Evolutionary conservation across 768 basidiomycete genomes (phyloP), one percentile per base, ranked within the genome.

Genomic region (Amanita molliuscula): DNA sequence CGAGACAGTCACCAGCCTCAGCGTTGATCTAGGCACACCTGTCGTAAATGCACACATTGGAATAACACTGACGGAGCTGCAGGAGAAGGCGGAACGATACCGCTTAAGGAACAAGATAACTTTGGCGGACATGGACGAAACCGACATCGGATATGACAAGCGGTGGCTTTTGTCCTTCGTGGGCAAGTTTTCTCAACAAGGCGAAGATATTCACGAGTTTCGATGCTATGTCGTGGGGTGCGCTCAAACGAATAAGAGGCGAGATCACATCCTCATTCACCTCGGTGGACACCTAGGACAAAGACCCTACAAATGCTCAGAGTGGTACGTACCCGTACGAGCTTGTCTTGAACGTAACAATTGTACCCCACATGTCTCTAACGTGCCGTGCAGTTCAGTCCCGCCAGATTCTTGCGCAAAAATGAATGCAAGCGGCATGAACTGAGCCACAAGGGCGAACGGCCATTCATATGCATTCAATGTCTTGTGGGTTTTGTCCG

Each of bases 391-490:
- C 33, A 21, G n/a, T 45, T 10, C 46, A 86, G 84, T 59, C 62
- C 75, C 2, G 70, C 80, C 51, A 70, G 78, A 10, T 87, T 86
- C 66, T 59, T 84, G 52, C 79, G 84, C 52, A 85, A 81, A 62
- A 85, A 87, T 57, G 84, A 87, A 60, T 84, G 81, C 67, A 85
- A 84, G 59, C 77, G 84, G 23, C 84, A 87, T 53, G 82, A 84
- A 61, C 70, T 77, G 11, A 79, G 76, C 52, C 84, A 87, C 57
- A 74, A 68, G 9, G 79, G 78, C 11, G 54, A 62, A 35, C 74
- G 80, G 52, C 83, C 83, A 6, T 84, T 75, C 54, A 65, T 67
- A 18, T 87, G 84, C 52, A 57, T 70, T 44, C 63, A 79, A 34
- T 86, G 84, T 48, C 66, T 66, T 2, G 70, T 73, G 49, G 71